A percentile compares a stretch with the other conserved stretches of the same genome.
Evolutionary conservation across 441 rosid species (phyloP).

Genomic region (Pelargonium fulgidum): DNA sequence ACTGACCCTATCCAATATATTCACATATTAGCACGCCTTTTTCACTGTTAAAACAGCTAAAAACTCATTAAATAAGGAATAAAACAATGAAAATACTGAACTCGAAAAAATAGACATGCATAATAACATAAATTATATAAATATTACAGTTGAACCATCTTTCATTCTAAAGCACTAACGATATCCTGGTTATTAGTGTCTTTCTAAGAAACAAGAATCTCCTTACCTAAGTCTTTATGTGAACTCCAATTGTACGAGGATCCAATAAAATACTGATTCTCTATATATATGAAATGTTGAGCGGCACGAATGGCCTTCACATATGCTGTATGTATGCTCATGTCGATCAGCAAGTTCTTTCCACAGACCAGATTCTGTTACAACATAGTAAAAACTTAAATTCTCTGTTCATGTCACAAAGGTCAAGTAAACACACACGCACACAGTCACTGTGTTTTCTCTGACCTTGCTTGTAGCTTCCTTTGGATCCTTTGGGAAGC

Average conservation of each 20-base stretch:
- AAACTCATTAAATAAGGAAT: no score
- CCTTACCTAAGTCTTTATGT: slow-evolving; percentile 67
- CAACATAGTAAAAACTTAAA: slow-evolving; percentile 25
- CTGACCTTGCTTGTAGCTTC: slow-evolving; percentile 68
- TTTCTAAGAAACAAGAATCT: background rate
- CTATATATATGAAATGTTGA: slow-evolving; percentile 91
- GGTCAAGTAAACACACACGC: background rate
- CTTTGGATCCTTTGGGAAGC: slow-evolving; percentile 85
- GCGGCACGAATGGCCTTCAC: slow-evolving; percentile 96
- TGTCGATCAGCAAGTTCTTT: slow-evolving; percentile 88
- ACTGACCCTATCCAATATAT: no score
- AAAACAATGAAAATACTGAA: no score
- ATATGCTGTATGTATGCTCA: slow-evolving; percentile 98
- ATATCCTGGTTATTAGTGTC: background rate
- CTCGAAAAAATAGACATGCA: no score
- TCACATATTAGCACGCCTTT: no score
- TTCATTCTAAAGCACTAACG: background rate
- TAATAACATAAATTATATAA: background rate
- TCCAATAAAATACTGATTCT: slow-evolving; percentile 95
- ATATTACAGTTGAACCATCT: background rate
- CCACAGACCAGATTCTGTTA: slow-evolving; percentile 84
- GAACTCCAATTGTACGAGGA: slow-evolving; percentile 84
- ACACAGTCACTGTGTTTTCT: slow-evolving; percentile 15
- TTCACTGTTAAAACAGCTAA: no score
- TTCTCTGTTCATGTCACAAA: slow-evolving; percentile 10